A percentile compares a stretch with the other conserved stretches of the same genome.
Conservation (phyloP, 2,329 filamentous ascomycete species). For the Fusarium coicis region DNA sequence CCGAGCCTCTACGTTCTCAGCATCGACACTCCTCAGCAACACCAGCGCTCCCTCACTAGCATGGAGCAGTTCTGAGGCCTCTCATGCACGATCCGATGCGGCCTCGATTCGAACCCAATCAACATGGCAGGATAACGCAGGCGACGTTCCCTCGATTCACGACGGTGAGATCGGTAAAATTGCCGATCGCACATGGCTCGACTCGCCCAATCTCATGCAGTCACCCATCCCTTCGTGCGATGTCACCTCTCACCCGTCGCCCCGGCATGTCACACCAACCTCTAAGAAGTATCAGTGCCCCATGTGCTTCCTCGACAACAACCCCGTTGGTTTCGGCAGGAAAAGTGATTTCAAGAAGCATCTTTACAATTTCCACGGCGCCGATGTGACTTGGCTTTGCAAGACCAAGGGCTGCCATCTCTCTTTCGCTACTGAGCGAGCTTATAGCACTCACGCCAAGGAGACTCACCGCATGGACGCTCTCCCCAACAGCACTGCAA, state of each 20-base stretch:
- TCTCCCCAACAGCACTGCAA: slow-evolving; percentile 54
- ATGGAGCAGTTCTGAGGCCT: slow-evolving; percentile 56
- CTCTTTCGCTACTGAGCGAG: slow-evolving; percentile 58
- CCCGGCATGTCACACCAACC: slow-evolving; percentile 51
- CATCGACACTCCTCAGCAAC: slow-evolving; percentile 54
- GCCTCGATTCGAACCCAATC: slow-evolving; percentile 54
- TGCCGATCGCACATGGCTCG: slow-evolving; percentile 53
- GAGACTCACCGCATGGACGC: slow-evolving; percentile 55
- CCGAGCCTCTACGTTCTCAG: slow-evolving; percentile 54
- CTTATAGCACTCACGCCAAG: slow-evolving; percentile 58
- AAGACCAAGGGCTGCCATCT: slow-evolving; percentile 54
- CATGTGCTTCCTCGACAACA: slow-evolving; percentile 59
- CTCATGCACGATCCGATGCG: slow-evolving; percentile 52
- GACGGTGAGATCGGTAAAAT: slow-evolving; percentile 50
- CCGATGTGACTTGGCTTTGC: slow-evolving; percentile 57
- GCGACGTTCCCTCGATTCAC: slow-evolving; percentile 49
- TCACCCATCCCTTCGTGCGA: slow-evolving; percentile 49
- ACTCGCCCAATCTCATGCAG: slow-evolving; percentile 52
- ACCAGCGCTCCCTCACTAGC: slow-evolving; percentile 54
- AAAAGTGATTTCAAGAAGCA: slow-evolving; percentile 62
- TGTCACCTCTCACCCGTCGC: slow-evolving; percentile 51
- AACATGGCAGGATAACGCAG: slow-evolving; percentile 50
- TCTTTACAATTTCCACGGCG: slow-evolving; percentile 59
- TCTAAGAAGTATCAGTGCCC: slow-evolving; percentile 58
- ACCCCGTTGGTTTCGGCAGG: slow-evolving; percentile 57